phyloP scores from a whole-genome alignment of 148 eudicot species.

The Rhododendron kiyosumense region DNA sequence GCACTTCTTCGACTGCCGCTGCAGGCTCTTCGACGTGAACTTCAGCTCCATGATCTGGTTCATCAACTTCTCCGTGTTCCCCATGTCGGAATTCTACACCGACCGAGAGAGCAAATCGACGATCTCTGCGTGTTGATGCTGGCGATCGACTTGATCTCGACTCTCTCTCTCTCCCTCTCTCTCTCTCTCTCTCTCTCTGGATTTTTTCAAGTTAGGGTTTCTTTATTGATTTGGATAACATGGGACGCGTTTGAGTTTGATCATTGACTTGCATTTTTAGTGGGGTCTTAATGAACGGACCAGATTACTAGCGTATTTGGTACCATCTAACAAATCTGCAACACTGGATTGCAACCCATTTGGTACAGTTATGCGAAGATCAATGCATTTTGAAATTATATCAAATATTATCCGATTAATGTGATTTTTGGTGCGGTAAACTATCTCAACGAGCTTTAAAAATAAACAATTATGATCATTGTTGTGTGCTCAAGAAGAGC shows the following conservation, averaged over 20 bases:
- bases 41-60: conserved; percentile 71
- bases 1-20: conserved; percentile 47
- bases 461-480: no score
- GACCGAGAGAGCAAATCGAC: no score
- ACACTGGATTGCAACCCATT: no score
- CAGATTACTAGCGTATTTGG: background rate
- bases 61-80: conserved; percentile 61
- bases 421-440: no score
- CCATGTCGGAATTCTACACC: conserved; percentile 21
- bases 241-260: background rate
- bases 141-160: background rate
- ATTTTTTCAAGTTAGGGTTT: background rate
- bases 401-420: no score
- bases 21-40: conserved; percentile 54
- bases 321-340: no score
- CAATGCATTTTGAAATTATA: no score
- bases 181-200: background rate
- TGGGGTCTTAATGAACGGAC: background rate
- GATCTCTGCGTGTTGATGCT: no score
- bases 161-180: background rate
- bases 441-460: no score
- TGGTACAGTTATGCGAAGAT: no score
- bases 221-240: background rate
- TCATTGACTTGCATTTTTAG: background rate
- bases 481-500: no score